Base-by-base conservation (phyloP, 306 rosid species). In the Benincasa hispida region DNA sequence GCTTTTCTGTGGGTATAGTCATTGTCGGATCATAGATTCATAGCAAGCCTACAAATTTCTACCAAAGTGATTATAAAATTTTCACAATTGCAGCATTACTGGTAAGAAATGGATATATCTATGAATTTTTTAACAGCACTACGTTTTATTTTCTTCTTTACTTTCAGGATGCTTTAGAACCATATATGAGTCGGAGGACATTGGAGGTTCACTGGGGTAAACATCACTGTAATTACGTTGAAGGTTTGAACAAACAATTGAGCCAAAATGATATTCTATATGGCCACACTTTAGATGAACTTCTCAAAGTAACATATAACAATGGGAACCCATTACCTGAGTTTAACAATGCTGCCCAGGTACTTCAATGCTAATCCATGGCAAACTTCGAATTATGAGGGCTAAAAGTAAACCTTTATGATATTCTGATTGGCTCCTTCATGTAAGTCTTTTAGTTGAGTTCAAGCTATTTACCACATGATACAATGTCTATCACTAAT, bases 341-440 rank as follows among this genome's bases (percentile, higher is more conserved):
- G 86, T 94, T 90, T 87, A 89, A 94, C 88, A 94, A 94, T 74
- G 95, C 96, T 56, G 91, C 96, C 50, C 97, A 92, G 96, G 99
- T 94, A 89, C 78, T 61, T 27, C 86, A 75, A 75, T 63, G 78
- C 77, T 80, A 57, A 58, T 54, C 34, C 63, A 55, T 25, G 51
- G 14, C n/a, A 11, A 18, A 50, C 63, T 53, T 74, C 5, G 30
- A 74, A 53, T 21, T 32, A 50, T 19, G 15, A 28, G 32, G 22
- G 62, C 18, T 15, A 28, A 53, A 13, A 7, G 24, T 42, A 42
- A 37, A 68, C 34, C 74, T 67, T 69, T 13, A 14, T 69, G 21
- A 39, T 42, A 42, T 45, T 37, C 1, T 42, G 35, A 24, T 69
- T 22, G 56, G 24, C 35, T 14, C 75, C 22, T 69, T 69, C 37